Percentiles rank a stretch among this genome's conserved stretches.
phyloP scores from a whole-genome alignment of 163 green algal genomes.

The Trebouxiophyceae sp. region DNA sequence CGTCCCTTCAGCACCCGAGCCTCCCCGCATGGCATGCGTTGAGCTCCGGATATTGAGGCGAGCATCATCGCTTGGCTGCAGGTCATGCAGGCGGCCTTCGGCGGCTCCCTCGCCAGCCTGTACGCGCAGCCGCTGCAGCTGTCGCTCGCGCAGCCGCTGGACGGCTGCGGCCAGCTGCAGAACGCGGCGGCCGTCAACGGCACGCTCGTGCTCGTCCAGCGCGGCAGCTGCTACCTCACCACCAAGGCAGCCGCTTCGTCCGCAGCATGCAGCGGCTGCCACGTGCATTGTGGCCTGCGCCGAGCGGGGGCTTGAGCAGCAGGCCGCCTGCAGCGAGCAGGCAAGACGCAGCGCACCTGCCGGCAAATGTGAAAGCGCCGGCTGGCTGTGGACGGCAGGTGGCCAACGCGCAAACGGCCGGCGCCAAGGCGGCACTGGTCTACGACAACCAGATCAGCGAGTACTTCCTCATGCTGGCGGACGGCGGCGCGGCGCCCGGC shows the following conservation, averaged over 20 bases:
- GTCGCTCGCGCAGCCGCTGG: conserved; percentile 17
- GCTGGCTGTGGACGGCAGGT: conserved; percentile 7
- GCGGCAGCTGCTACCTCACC: conserved; percentile 58
- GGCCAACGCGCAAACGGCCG: conserved; percentile 28
- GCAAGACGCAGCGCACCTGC: too few species aligned
- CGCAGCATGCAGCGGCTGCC: too few species aligned
- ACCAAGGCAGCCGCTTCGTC: too few species aligned
- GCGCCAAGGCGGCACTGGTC: conserved; percentile 44
- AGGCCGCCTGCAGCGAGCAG: too few species aligned
- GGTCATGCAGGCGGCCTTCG: conserved; percentile 30
- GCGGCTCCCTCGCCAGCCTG: conserved; percentile 18
- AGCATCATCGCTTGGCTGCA: neutral
- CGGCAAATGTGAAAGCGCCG: too few species aligned
- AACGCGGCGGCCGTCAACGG: conserved; percentile 11
- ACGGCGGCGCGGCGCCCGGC: conserved; percentile 1
- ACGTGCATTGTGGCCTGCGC: too few species aligned
- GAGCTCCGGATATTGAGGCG: neutral
- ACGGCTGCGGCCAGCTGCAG: conserved; percentile 36
- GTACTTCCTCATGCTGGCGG: conserved; percentile 50
- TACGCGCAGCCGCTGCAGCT: conserved; percentile 8
- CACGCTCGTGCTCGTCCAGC: conserved; percentile 47
- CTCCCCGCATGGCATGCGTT: neutral
- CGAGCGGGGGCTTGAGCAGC: neutral
- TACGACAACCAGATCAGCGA: conserved; percentile 49
- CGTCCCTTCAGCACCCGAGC: too few species aligned